Evolutionary conservation across 768 basidiomycete genomes (phyloP), one percentile per base, ranked within the genome.

Genomic region (Lactarius sp.): DNA sequence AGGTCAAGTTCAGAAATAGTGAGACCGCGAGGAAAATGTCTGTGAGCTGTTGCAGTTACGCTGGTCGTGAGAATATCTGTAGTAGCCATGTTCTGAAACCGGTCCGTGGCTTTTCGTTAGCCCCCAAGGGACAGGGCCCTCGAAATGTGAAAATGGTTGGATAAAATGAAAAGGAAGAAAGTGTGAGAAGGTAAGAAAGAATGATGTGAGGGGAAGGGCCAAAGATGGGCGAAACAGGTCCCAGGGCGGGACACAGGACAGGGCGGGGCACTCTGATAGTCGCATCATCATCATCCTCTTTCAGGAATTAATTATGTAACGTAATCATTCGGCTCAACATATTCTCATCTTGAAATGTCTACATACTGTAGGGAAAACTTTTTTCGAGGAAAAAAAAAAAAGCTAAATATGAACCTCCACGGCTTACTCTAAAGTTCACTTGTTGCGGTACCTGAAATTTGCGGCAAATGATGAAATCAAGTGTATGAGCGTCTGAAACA

Each of bases 1-100:
- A 83, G 80, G 73, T 85, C 84, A 66, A 83, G 77, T 61, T 86
- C 86, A 61, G 81, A 76, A 72, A 85, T 79, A 46, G 77, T 70
- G 62, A 87, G 77, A 47, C 79, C 75, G 69, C 78, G 79, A 56
- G 84, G 76, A 74, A 84, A 85, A 65, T 80, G 72, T 60, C 71
- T 73, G 44, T 63, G 78, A 70, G 69, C 72, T 75, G 49, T 47
- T 33, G 57, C 2, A 14, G 57, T 36, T 33, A 75, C 64, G 68
- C 73, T 72, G 52, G 75, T 65, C 27, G 77, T 64, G 64, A 74
- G 64, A 61, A 71, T 47, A 36, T 59, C 68, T n/a, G 73, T 68
- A 52, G 73, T 68, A 52, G 73, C 71, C 73, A 73, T 73, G 56
- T 18, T 50, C 39, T 18, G 4, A 41, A 59, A 56, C 2, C 27